A percentile compares a stretch with the other conserved stretches of the same genome.
Conservation (phyloP, 176 grass and related monocot genomes). For the Aegilops bicornis region DNA sequence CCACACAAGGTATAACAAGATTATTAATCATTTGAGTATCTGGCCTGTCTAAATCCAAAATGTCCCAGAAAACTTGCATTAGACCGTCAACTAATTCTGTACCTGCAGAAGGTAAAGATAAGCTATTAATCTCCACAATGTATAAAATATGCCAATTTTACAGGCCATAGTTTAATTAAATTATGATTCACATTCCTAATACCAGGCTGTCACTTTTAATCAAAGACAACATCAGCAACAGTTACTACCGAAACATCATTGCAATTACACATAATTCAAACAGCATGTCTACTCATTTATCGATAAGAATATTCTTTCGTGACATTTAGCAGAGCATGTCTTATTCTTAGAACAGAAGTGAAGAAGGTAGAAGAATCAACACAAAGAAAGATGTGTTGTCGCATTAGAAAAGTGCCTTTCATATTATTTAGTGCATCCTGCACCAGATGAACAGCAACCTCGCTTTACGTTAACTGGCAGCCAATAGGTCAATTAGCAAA, state of each 20-base stretch:
- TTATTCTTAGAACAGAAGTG: constrained; percentile 17
- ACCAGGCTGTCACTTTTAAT: not conserved
- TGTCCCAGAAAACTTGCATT: constrained; percentile 96
- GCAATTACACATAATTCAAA: constrained; percentile 7
- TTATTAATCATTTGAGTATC: constrained; percentile 93
- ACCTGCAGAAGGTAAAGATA: constrained; percentile 55
- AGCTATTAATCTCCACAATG: not conserved
- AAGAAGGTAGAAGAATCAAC: not conserved
- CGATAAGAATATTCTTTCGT: not conserved
- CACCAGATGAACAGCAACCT: constrained; percentile 11
- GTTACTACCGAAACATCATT: constrained; percentile 16
- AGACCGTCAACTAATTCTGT: constrained; percentile 82
- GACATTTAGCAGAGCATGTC: not conserved
- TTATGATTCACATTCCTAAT: not conserved
- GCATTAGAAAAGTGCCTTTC: constrained; percentile 1
- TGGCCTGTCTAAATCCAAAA: constrained; percentile 86
- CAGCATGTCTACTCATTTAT: not conserved
- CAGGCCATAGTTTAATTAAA: not conserved
- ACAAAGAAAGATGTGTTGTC: constrained; percentile 10
- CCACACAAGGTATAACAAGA: constrained; percentile 91
- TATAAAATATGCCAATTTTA: constrained; percentile 8
- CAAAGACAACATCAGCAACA: not conserved
- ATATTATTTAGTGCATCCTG: not conserved
- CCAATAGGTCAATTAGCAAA: not conserved
- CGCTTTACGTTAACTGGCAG: not conserved